Evolutionary conservation across 345 rosid genomes (phyloP).

Genomic region (Citrus australasica): DNA sequence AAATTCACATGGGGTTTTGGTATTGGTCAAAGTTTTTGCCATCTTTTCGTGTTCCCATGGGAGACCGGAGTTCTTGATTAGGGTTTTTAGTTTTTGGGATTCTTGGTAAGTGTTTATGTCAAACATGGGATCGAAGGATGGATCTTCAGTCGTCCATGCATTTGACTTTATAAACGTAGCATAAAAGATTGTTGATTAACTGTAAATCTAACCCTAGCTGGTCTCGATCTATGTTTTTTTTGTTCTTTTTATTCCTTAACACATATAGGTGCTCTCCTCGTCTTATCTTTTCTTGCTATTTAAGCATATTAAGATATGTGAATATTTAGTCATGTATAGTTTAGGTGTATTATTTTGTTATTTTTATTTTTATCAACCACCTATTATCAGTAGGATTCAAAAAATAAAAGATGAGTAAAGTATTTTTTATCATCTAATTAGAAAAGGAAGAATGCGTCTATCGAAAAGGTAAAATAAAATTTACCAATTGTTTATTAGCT

Average conservation of each 20-base stretch:
- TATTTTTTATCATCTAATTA: neutral
- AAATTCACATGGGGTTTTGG: slow-evolving; percentile 9
- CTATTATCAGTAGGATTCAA: too few species aligned
- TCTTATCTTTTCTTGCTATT: too few species aligned
- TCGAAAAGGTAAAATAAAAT: too few species aligned
- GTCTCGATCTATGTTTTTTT: neutral
- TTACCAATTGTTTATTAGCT: too few species aligned
- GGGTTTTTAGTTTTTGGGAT: slow-evolving; percentile 2
- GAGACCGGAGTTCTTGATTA: slow-evolving; percentile 10
- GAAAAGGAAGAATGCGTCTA: neutral
- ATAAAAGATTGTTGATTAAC: neutral
- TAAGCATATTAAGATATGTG: too few species aligned
- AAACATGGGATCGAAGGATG: slow-evolving; percentile 1
- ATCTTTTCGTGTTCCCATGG: neutral
- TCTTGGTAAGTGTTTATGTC: neutral
- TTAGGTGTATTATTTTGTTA: neutral
- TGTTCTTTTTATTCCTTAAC: too few species aligned
- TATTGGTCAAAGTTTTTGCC: slow-evolving; percentile 11
- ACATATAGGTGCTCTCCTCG: too few species aligned
- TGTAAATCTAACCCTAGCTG: neutral
- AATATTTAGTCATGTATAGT: too few species aligned
- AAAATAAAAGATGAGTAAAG: too few species aligned
- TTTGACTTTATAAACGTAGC: slow-evolving; percentile 7
- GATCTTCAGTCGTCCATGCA: slow-evolving; percentile 6
- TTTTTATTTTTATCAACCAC: neutral